Conservation (phyloP, 78 protist species). For the Isochrysis galbana region DNA sequence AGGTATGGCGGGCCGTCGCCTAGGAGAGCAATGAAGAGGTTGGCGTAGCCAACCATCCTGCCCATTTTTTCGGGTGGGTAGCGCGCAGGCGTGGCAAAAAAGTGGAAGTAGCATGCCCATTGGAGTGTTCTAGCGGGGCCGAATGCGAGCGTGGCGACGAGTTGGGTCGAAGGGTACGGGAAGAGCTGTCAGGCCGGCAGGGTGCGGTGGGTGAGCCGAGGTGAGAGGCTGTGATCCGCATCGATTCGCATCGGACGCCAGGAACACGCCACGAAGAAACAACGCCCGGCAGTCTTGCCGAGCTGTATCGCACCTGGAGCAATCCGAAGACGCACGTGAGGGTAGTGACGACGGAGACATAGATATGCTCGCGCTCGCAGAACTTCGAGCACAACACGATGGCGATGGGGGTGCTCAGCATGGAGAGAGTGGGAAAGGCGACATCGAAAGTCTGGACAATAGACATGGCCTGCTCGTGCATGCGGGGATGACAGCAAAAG, state of each 20-base stretch:
- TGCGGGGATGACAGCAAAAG: too few species aligned
- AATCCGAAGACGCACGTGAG: neutral
- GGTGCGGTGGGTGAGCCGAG: too few species aligned
- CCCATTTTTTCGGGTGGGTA: neutral
- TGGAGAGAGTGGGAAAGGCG: neutral
- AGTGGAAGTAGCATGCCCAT: constrained; percentile 5
- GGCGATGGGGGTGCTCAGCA: neutral
- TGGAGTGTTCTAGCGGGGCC: neutral
- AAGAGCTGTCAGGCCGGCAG: too few species aligned
- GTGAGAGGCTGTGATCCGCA: too few species aligned
- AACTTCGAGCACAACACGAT: neutral
- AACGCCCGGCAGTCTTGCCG: too few species aligned
- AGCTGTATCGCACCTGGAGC: too few species aligned
- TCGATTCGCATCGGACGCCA: too few species aligned
- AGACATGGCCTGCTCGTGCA: neutral
- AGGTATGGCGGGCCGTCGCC: neutral
- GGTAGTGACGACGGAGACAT: neutral
- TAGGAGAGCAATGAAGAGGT: neutral
- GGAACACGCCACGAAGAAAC: too few species aligned
- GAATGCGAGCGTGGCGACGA: neutral
- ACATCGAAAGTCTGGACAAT: neutral
- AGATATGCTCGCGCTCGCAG: neutral
- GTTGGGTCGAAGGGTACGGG: neutral
- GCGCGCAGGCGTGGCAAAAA: neutral
- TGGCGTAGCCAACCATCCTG: neutral